A percentile compares a stretch with the other conserved stretches of the same genome.
phyloP scores from a whole-genome alignment of 2,329 filamentous ascomycete species.

The Colletotrichum somersetense region DNA sequence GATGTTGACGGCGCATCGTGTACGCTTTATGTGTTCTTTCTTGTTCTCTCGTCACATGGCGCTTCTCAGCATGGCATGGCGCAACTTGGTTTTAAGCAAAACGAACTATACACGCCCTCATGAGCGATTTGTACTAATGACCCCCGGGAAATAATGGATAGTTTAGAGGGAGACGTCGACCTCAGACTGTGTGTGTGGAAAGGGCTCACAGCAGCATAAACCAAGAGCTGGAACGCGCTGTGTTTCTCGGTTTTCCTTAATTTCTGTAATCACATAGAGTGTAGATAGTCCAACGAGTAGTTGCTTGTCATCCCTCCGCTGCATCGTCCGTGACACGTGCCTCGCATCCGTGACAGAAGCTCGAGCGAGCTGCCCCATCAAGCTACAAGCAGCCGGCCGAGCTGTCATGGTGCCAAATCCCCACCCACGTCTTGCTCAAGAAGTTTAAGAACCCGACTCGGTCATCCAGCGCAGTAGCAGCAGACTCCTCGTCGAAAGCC shows the following conservation, averaged over 20 bases:
- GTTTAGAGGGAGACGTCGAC: conserved; percentile 5
- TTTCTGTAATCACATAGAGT: conserved; percentile 39
- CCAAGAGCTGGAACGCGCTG: conserved; percentile 58
- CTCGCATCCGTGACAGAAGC: neutral
- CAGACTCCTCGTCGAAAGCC: too few relatives aligned
- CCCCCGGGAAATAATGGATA: conserved; percentile 33
- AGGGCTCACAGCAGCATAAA: conserved; percentile 46
- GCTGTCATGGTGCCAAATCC: too few relatives aligned
- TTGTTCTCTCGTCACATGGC: neutral
- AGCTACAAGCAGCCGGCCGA: too few relatives aligned
- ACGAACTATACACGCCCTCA: neutral
- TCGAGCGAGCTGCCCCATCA: neutral
- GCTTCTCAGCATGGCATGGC: conserved; percentile 14
- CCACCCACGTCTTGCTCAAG: too few relatives aligned
- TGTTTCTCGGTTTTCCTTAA: conserved; percentile 35
- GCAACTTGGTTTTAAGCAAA: neutral
- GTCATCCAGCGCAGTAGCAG: too few relatives aligned
- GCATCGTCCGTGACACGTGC: neutral
- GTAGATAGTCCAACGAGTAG: conserved; percentile 3
- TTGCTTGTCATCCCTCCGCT: neutral
- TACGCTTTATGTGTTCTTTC: conserved; percentile 1
- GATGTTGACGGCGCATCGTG: neutral
- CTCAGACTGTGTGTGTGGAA: neutral
- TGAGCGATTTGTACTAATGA: conserved; percentile 20
- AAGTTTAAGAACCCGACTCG: too few relatives aligned